Base-by-base conservation (phyloP, 768 basidiomycete genomes). In the Holtermannia corniformis region DNA sequence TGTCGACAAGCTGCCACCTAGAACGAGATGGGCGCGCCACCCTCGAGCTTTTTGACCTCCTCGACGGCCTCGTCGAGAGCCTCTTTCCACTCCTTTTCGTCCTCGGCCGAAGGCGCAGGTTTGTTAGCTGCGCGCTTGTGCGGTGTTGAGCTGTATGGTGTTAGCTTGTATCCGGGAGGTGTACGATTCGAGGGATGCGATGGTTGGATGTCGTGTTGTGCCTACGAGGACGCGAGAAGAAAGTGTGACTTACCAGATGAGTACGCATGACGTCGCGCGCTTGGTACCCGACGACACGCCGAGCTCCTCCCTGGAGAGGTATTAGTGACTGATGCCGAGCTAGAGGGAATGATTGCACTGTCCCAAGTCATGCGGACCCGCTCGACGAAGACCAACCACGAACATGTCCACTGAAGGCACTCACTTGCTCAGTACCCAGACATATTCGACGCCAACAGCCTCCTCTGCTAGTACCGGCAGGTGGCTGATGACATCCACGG, bases 401-500 rank as follows among this genome's bases (percentile, higher is more conserved):
- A 22, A 21, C 20, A 11, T 24, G 37, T 21, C 23, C 23, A 23
- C n/a, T 13, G 14, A 49, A 24, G 19, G n/a, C 11, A 65, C 63
- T 54, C 50, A 68, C 67, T 73, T 73, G 65, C 70, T 70, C 52
- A 69, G 54, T 7, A 73, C 68, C 72, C 72, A 73, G 44, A 62
- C 62, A 54, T 71, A 73, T 57, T 71, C 67, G 20, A 73, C 71
- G 50, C 70, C 70, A 22, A 28, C 78, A 10, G 89, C 85, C 71
- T 99, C 95, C 76, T 99, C 95, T 44, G 87, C 85, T 68, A 99
- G 77, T 10, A 96, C 77, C 4, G 95, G 95, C 47, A 99, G 78
- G 75, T 97, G 95, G 27, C 92, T 92, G 64, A 97, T 91, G 61
- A 99, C 95, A 75, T 99, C 95, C 65, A 97, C 85, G 11, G 95